Percentiles rank a stretch among this genome's conserved stretches.
phyloP scores from a whole-genome alignment of 306 rosid genomes.

The Quercus engelmannii region DNA sequence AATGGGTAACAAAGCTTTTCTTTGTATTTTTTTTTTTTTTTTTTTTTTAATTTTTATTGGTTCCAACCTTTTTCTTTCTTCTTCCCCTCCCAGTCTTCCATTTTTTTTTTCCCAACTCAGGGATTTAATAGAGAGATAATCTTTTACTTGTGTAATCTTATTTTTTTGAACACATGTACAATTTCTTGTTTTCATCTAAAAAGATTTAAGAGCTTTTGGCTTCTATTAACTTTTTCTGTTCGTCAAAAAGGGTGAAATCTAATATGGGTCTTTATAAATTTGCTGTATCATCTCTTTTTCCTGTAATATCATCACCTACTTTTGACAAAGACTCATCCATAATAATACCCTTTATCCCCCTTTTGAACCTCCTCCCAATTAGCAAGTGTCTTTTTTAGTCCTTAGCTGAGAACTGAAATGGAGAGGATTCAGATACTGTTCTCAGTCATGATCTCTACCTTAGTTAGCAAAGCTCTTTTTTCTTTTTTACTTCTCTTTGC shows the following conservation, averaged over 20 bases:
- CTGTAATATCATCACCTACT: constrained; percentile 22
- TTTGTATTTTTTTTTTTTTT: neutral
- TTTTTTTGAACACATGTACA: constrained; percentile 14
- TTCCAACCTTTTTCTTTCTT: no score
- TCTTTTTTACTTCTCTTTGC: constrained; percentile 7
- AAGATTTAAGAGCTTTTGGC: constrained; percentile 17
- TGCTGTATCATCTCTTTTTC: constrained; percentile 30
- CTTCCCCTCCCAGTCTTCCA: neutral
- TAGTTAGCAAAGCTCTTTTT: constrained; percentile 27
- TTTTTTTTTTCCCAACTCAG: constrained; percentile 1
- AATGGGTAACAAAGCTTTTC: constrained; percentile 9
- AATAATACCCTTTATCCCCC: constrained; percentile 30
- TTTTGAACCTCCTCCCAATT: constrained; percentile 22
- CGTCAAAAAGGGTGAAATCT: constrained; percentile 30
- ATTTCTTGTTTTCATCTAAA: neutral
- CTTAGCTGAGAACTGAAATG: constrained; percentile 32
- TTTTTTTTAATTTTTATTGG: neutral
- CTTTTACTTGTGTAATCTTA: constrained; percentile 3
- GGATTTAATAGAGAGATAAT: constrained; percentile 9
- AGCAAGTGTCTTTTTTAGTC: constrained; percentile 23
- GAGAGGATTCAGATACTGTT: constrained; percentile 42
- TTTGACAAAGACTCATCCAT: constrained; percentile 45
- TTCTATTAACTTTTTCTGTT: constrained; percentile 37
- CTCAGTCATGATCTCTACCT: constrained; percentile 26
- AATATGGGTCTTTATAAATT: constrained; percentile 23